Evolutionary conservation across 768 basidiomycete genomes (phyloP), one percentile per base, ranked within the genome.

Genomic region (Boletus pseudo-olivaceus): DNA sequence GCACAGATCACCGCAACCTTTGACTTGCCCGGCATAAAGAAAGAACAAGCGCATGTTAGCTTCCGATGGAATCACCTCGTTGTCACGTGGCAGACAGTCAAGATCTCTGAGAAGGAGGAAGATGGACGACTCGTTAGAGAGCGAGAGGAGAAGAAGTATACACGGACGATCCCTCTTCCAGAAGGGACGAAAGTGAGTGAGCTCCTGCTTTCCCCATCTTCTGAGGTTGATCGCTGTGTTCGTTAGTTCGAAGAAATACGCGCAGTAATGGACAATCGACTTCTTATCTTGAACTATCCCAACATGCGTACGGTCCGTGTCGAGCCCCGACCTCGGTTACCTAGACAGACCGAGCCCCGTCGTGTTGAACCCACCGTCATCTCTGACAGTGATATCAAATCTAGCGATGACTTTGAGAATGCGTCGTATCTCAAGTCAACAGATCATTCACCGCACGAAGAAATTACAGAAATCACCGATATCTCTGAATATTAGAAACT

Each of bases 41-140:
- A 88, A 66, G 79, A 88, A 54, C 82, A 90, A 56, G 80, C 88
- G 51, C 87, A 90, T 59, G 83, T 90, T 63, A 88, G 82, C 64
- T 90, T 81, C 60, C 85, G 86, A 49, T 76, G 78, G 49, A 72
- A 79, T 58, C 73, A 80, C 42, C 72, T 90, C 10, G 75, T 86
- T 35, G 75, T 90, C 37, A 85, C 81, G 17, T 90, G 88, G 88
- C 76, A 79, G 54, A 78, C 75, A 10, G 74, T 81, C 51, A 82
- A 80, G 59, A 74, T 82, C 46, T 73, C 75, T 12, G 87, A 89
- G 66, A 79, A 76, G 72, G 78, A 81, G 58, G 85, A 89, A 56
- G 77, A 78, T 20, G 84, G 79, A 20, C 74, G 78, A 12, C 64
- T 83, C n/a, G 74, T 87, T 30, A 76, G 85, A 53, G 87, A 90